phyloP scores from a whole-genome alignment of 768 basidiomycete species.

The Suillus subluteus region DNA sequence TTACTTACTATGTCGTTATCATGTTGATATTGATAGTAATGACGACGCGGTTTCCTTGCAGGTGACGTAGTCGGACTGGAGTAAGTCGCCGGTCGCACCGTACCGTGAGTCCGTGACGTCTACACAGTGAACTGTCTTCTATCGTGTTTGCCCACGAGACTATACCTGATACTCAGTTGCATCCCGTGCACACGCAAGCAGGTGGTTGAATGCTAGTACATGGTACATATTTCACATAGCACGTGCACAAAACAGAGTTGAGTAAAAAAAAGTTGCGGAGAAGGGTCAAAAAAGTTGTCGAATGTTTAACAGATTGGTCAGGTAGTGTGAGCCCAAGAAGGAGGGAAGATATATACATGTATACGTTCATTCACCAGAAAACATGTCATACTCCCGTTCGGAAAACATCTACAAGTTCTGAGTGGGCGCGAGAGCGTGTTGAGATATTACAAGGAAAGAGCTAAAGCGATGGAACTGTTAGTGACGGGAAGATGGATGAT shows the following conservation, averaged over 20 bases:
- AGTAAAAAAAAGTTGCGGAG: no score
- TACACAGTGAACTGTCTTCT: not conserved
- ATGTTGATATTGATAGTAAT: not conserved
- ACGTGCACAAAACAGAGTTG: not conserved
- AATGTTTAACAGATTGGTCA: no score
- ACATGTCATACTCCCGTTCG: not conserved
- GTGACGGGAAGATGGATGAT: not conserved
- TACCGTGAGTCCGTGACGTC: not conserved
- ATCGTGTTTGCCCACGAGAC: not conserved
- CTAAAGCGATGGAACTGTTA: not conserved
- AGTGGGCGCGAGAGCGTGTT: not conserved
- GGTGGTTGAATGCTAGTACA: not conserved
- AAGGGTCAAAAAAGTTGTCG: no score
- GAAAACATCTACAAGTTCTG: not conserved
- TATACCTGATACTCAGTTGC: not conserved
- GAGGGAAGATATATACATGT: no score
- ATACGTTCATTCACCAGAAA: not conserved
- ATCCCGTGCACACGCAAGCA: not conserved
- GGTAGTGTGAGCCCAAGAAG: no score
- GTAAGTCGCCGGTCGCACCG: not conserved
- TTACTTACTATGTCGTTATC: constrained; percentile 2
- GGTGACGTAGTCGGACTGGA: not conserved
- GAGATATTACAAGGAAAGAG: constrained; percentile 6
- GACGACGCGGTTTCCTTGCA: not conserved
- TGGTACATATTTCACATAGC: not conserved